phyloP scores from a whole-genome alignment of 169 alveolate species.

The Theileria annulata region DNA sequence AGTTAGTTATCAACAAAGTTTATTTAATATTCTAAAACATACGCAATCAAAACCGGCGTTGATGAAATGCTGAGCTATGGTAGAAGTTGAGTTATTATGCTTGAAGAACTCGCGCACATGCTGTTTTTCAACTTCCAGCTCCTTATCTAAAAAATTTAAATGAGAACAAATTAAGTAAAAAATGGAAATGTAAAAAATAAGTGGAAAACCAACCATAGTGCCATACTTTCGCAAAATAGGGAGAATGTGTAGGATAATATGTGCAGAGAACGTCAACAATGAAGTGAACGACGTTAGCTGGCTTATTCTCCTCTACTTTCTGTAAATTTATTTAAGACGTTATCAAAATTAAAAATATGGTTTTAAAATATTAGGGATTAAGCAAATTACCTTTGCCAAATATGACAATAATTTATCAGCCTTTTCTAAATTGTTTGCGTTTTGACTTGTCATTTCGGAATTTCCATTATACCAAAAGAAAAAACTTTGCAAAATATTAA shows the following conservation, averaged over 20 bases:
- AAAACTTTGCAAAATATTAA: background rate
- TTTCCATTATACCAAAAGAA: slow-evolving; percentile 7
- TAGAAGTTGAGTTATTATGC: slow-evolving; percentile 81
- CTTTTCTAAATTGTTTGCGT: slow-evolving; percentile 36
- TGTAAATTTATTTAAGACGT: background rate
- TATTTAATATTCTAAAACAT: background rate
- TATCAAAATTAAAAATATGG: background rate
- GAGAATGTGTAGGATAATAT: slow-evolving; percentile 63
- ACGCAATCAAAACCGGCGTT: slow-evolving; percentile 89
- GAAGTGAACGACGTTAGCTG: slow-evolving; percentile 63
- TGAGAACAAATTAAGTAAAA: background rate
- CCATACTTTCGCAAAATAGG: slow-evolving; percentile 62
- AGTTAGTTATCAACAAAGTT: background rate
- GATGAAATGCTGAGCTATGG: slow-evolving; percentile 83
- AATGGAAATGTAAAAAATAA: background rate
- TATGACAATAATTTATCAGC: slow-evolving; percentile 61
- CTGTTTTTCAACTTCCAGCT: slow-evolving; percentile 80
- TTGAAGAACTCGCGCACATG: slow-evolving; percentile 83
- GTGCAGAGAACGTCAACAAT: slow-evolving; percentile 68
- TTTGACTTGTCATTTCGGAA: slow-evolving; percentile 12
- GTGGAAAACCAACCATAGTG: slow-evolving; percentile 39
- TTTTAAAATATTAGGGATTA: background rate
- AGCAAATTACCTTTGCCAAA: slow-evolving; percentile 55
- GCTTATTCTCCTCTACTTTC: slow-evolving; percentile 68
- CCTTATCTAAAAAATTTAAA: slow-evolving; percentile 71